Base-by-base conservation (phyloP, 345 rosid species). In the Passiflora organensis region DNA sequence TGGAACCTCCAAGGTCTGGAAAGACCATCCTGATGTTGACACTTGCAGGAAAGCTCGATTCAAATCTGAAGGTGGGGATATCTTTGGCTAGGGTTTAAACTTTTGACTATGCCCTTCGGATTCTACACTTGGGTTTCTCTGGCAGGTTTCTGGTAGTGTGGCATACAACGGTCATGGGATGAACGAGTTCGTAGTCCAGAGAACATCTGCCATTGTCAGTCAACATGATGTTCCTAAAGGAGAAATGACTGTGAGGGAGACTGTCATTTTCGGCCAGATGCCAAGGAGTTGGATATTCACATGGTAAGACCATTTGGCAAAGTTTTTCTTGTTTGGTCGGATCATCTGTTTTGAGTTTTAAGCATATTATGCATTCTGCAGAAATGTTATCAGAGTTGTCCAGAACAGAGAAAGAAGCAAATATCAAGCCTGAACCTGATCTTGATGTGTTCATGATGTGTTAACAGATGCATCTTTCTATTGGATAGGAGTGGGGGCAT, bases 1-100 rank as follows among this genome's bases (percentile, higher is more conserved):
- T 89, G 73, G 96, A 95, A 47, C 96, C 96, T 58, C 95, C 95
- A 42, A 65, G 83, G 56, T 83, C 96, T 32, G 96, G 96, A 8
- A 89, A 89, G 73, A 89, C 96, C 5, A 80, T 89, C 0, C 87
- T 88, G 1, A 41, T 88, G 68, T 70, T 85, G 72, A 89, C 94
- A 48, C 71, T 88, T 64, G 89, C 91, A 15, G 91, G 89, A 51
- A 85, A 78, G 75, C 96, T 88, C 59, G 87, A 79, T 67, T 36
- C 60, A 1, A 56, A 52, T 22, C 82, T 86, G 13, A 74, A 80
- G 87, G 95, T 88, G 21, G 43, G 13, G 6, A 43, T 53, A n/a
- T n/a, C n/a, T n/a, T n/a, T n/a, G n/a, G n/a, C n/a, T n/a, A 45
- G 13, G 12, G 6, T n/a, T 37, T 24, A 19, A 32, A 45, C 1